These are phyloP conservation scores for Gnaphalium uliginosum DNA, from an alignment of 129 eudicot genomes.

Conservation along the genomic window DNA sequence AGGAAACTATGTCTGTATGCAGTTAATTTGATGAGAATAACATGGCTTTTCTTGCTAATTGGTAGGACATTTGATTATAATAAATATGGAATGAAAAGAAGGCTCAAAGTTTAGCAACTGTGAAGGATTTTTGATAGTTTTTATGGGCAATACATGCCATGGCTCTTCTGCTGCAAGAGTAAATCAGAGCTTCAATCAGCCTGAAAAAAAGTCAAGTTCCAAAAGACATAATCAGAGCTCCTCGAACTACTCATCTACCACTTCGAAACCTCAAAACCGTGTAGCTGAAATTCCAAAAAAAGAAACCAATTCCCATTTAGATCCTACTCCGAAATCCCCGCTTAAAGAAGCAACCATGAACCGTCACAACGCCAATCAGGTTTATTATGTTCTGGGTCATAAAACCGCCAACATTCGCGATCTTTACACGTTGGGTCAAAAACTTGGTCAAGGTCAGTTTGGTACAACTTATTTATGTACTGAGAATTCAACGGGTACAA, in stretches of 20 bases:
- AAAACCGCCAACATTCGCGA: conserved; percentile 78
- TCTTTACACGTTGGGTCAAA: conserved; percentile 71
- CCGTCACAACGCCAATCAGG: conserved; percentile 49
- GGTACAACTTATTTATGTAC: conserved; percentile 82
- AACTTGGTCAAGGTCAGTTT: conserved; percentile 87
- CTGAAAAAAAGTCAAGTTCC: conserved; percentile 56
- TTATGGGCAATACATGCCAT: conserved; percentile 99
- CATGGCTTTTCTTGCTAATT: conserved; percentile 12
- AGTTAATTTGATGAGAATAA: neutral
- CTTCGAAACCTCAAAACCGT: conserved; percentile 40
- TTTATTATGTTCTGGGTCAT: conserved; percentile 75
- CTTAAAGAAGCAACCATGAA: conserved; percentile 55
- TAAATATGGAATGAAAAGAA: conserved; percentile 30
- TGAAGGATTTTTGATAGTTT: conserved; percentile 47
- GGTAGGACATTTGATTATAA: conserved; percentile 25
- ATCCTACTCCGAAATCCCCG: conserved; percentile 8
- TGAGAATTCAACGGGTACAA: conserved; percentile 54
- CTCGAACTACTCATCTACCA: conserved; percentile 42
- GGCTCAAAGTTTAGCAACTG: conserved; percentile 6
- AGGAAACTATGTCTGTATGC: neutral
- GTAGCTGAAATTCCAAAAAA: conserved; percentile 39
- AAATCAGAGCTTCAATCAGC: conserved; percentile 58
- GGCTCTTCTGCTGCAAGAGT: conserved; percentile 66
- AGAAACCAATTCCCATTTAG: conserved; percentile 8
- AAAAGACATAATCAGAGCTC: conserved; percentile 35